A percentile compares a stretch with the other conserved stretches of the same genome.
Evolutionary conservation across 2,329 filamentous ascomycete genomes (phyloP).

Genomic region (Simplicillium sp.): DNA sequence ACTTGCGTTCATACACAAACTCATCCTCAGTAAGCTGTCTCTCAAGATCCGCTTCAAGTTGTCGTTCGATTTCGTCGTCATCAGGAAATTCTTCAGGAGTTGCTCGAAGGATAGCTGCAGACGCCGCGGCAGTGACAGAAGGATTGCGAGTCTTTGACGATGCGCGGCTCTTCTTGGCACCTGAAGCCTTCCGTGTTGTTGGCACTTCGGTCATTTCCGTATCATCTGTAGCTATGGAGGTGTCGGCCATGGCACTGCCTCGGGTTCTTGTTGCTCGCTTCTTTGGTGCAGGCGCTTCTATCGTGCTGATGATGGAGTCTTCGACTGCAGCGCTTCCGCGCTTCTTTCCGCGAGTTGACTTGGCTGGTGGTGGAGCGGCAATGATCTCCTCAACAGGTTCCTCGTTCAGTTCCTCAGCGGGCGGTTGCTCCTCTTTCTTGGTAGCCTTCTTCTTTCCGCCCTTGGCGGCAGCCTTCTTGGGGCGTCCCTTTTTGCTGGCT

Average conservation of each 20-base stretch:
- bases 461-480: constrained; percentile 48
- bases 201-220: constrained; percentile 27
- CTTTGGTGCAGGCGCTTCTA: constrained; percentile 45
- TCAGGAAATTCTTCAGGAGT: constrained; percentile 36
- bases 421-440: constrained; percentile 39
- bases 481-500: constrained; percentile 23
- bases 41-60: constrained; percentile 56
- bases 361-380: constrained; percentile 23
- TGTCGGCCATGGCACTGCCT: constrained; percentile 33
- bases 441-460: constrained; percentile 26
- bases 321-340: constrained; percentile 51
- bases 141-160: constrained; percentile 33
- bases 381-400: constrained; percentile 13
- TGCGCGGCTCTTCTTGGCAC: constrained; percentile 18
- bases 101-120: constrained; percentile 29
- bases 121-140: constrained; percentile 42
- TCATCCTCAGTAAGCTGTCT: constrained; percentile 44
- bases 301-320: constrained; percentile 29
- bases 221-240: constrained; percentile 27
- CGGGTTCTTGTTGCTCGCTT: constrained; percentile 46
- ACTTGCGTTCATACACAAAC: constrained; percentile 33
- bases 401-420: constrained; percentile 23
- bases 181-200: constrained; percentile 15
- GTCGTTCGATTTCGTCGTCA: constrained; percentile 57
- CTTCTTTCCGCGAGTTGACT: constrained; percentile 48